These are phyloP conservation scores for Aspergillus sp. DNA, from an alignment of 2,329 filamentous ascomycete genomes.

Conservation along the genomic window DNA sequence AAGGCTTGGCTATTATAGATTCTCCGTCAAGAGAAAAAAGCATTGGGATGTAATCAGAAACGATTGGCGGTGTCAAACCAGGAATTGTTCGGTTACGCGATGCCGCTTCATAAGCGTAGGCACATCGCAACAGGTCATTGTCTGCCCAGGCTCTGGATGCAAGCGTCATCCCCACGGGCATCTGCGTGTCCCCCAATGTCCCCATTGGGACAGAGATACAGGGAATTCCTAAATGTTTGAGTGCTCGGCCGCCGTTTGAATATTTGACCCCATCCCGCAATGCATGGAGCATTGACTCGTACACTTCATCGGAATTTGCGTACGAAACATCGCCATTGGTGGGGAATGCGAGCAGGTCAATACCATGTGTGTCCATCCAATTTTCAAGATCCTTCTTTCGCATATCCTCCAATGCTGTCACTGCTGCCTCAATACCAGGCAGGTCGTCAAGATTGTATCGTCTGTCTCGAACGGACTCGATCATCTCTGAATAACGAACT, in stretches of 20 bases:
- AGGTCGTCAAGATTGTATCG: no score
- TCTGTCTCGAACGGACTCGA: no score
- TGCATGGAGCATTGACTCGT: constrained; percentile 30
- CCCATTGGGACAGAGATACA: constrained; percentile 28
- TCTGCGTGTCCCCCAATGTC: constrained; percentile 16
- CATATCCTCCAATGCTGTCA: neutral
- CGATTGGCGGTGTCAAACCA: constrained; percentile 26
- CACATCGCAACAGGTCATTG: constrained; percentile 19
- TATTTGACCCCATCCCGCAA: constrained; percentile 51
- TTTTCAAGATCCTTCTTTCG: constrained; percentile 32
- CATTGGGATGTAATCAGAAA: neutral
- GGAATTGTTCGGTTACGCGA: constrained; percentile 1
- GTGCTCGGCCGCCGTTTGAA: constrained; percentile 45
- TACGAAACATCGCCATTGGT: constrained; percentile 49
- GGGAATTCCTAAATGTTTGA: constrained; percentile 27
- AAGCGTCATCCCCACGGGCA: constrained; percentile 28
- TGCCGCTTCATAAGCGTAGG: constrained; percentile 22
- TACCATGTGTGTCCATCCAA: constrained; percentile 41
- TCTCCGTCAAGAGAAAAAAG: no score
- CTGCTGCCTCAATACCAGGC: neutral
- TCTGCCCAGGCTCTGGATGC: constrained; percentile 23
- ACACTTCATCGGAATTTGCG: constrained; percentile 44
- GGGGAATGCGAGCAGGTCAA: constrained; percentile 48
- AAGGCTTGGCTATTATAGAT: no score
- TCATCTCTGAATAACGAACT: no score